Base-by-base conservation (phyloP, 495 filamentous ascomycete genomes). In the Hypoxylon lienhwacheense region DNA sequence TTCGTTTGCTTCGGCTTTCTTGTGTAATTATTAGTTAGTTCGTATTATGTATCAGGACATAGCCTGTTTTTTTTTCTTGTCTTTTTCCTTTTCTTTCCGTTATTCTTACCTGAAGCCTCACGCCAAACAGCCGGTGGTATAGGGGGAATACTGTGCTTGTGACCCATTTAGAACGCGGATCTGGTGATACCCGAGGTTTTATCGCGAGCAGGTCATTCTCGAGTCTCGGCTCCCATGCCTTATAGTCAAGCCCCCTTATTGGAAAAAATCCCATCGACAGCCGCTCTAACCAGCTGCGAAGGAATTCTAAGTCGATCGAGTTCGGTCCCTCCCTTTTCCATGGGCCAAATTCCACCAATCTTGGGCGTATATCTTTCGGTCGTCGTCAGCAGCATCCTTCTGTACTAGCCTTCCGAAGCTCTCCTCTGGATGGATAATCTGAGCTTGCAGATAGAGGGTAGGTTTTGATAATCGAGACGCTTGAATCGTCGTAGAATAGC, bases 401-500 rank as follows among this genome's bases (percentile, higher is more conserved):
- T 14, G 29, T 22, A 33, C 57, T 2, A 71, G 46, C 10, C 53
- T 66, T 34, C 60, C 55, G 7, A 67, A 24, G 17, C 59, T 50
- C 11, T 47, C 42, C 20, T 65, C 39, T 4, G 66, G 61, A 20
- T 65, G 14, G 10, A 44, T 57, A 14, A 68, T 39, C 22, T 70
- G 55, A n/a, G 65, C 67, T 43, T 66, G 65, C 7, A 70, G 24
- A 25, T 66, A 66, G 28, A 70, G n/a, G n/a, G 54, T 10, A 70
- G 36, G 8, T 55, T 68, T 35, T 60, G 59, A 7, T 47, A 48
- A 40, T 70, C 68, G 1, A 70, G 43, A 0, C 14, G 24, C 10
- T 22, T 21, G 44, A 70, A 70, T 2, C 67, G 45, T 10, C 63
- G 52, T 7, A 63, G 20, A 12, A 66, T 67, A 10, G 57, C 53